Percentiles rank a stretch among this genome's conserved stretches.
Evolutionary conservation across 1,139 yeast genomes (phyloP).

Genomic region (Ashbya aceris): DNA sequence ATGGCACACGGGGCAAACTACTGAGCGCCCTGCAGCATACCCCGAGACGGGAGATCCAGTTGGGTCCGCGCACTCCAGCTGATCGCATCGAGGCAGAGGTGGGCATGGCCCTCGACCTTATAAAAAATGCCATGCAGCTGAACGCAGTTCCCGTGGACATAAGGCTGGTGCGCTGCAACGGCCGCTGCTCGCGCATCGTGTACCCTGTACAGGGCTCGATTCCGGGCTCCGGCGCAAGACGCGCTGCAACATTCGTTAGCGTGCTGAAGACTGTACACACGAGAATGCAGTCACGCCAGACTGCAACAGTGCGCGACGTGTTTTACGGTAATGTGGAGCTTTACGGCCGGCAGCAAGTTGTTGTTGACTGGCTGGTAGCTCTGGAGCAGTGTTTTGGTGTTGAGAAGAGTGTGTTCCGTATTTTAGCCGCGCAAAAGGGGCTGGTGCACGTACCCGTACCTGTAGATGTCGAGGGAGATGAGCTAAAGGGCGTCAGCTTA

Average conservation of each 20-base stretch:
- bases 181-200: not conserved
- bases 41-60: not conserved
- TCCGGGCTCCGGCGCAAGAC: conserved; percentile 6
- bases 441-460: conserved; percentile 18
- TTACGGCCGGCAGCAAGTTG: conserved; percentile 20
- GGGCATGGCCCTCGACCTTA: conserved; percentile 2
- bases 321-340: conserved; percentile 29
- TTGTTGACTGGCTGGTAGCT: conserved; percentile 18
- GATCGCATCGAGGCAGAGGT: conserved; percentile 4
- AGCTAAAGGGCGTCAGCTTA: conserved; percentile 7
- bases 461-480: conserved; percentile 7
- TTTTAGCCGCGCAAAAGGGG: conserved; percentile 32
- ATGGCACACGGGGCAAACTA: not conserved
- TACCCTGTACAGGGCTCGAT: conserved; percentile 1
- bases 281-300: conserved; percentile 7
- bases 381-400: conserved; percentile 17
- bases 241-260: conserved; percentile 14
- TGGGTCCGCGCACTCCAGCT: not conserved
- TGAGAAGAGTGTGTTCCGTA: conserved; percentile 15
- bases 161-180: not conserved
- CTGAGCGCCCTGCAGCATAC: conserved; percentile 1
- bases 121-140: conserved; percentile 6
- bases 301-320: conserved; percentile 28
- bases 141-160: not conserved
- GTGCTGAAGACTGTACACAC: conserved; percentile 12